A percentile compares a stretch with the other conserved stretches of the same genome.
phyloP scores from a whole-genome alignment of 2,329 filamentous ascomycete species.

The Arthrobotrys megalospora region DNA sequence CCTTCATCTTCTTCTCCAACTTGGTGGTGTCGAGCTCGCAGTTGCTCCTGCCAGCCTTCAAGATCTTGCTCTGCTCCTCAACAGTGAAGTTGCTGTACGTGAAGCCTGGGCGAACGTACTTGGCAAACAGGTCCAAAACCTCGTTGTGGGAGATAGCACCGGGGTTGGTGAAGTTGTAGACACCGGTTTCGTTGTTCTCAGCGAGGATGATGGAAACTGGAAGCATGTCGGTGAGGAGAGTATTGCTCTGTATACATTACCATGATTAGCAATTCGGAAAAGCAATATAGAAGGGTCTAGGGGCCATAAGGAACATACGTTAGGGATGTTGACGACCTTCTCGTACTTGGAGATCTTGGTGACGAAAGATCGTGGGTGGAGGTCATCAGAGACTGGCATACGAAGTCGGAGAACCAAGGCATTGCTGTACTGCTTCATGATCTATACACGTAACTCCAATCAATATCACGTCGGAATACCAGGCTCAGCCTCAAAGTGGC shows the following conservation, averaged over 20 bases:
- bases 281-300: background rate
- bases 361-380: constrained; percentile 78
- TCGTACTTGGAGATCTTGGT: constrained; percentile 79
- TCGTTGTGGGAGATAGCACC: constrained; percentile 81
- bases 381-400: constrained; percentile 79
- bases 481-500: background rate
- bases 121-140: constrained; percentile 75
- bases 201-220: constrained; percentile 75
- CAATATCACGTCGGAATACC: background rate
- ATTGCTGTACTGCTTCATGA: constrained; percentile 76
- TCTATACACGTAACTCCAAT: constrained; percentile 66
- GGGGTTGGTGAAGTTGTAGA: constrained; percentile 78
- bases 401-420: constrained; percentile 77
- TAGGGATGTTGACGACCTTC: constrained; percentile 77
- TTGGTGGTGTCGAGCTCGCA: constrained; percentile 77
- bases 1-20: constrained; percentile 74
- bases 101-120: constrained; percentile 75
- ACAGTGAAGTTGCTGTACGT: constrained; percentile 78
- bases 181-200: constrained; percentile 75
- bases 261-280: background rate
- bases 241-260: constrained; percentile 70
- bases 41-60: constrained; percentile 78
- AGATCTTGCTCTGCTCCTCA: constrained; percentile 77
- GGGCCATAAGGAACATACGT: constrained; percentile 67
- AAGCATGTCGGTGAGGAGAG: constrained; percentile 76